Conservation (phyloP, 805 yeast species). For the Candida insectorum region DNA sequence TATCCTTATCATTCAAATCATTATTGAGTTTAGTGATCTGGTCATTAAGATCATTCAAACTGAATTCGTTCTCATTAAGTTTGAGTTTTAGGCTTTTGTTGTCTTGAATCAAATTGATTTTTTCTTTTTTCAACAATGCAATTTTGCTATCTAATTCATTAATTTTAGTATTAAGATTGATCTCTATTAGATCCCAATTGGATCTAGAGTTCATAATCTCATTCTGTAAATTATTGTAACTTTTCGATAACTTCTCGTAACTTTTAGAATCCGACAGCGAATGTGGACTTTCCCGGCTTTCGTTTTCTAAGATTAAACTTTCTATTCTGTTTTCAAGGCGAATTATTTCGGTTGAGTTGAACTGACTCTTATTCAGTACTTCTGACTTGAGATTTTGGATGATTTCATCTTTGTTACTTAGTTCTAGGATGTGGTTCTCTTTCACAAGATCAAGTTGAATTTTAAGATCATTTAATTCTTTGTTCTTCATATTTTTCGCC, state of each 20-base stretch:
- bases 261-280: slow-evolving; percentile 28
- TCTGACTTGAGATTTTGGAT: slow-evolving; percentile 28
- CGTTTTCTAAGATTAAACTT: slow-evolving; percentile 58
- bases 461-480: slow-evolving; percentile 26
- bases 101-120: slow-evolving; percentile 31
- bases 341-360: slow-evolving; percentile 41
- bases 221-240: slow-evolving; percentile 56
- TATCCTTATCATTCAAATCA: slow-evolving; percentile 1
- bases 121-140: slow-evolving; percentile 27
- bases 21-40: slow-evolving; percentile 2
- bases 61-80: neutral
- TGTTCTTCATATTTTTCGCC: slow-evolving; percentile 16
- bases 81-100: slow-evolving; percentile 11
- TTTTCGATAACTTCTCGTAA: slow-evolving; percentile 39
- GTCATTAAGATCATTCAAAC: neutral
- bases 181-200: slow-evolving; percentile 81
- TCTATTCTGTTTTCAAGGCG: slow-evolving; percentile 72
- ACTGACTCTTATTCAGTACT: slow-evolving; percentile 30
- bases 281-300: slow-evolving; percentile 27
- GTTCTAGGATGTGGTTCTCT: slow-evolving; percentile 29
- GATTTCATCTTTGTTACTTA: slow-evolving; percentile 29
- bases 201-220: slow-evolving; percentile 76
- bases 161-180: slow-evolving; percentile 39
- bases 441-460: slow-evolving; percentile 31
- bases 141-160: slow-evolving; percentile 28